Evolutionary conservation across 2,329 filamentous ascomycete species (phyloP).

Genomic region (Penicillium sp.): DNA sequence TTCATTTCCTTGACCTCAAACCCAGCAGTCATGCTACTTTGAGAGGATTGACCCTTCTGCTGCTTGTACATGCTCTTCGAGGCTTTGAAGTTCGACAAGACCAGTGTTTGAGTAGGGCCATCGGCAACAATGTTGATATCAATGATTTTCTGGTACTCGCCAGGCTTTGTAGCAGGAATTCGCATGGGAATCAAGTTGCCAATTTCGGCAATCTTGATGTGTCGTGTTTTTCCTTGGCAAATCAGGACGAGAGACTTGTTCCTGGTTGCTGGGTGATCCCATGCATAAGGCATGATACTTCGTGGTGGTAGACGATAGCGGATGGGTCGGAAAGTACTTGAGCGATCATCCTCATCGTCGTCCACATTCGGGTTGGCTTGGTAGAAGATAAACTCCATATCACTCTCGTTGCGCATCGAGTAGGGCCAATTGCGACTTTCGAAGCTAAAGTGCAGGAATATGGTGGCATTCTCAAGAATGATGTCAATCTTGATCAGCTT

Average conservation of each 20-base stretch:
- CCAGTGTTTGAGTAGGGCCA: constrained; percentile 91
- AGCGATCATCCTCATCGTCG: constrained; percentile 78
- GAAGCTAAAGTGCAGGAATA: constrained; percentile 87
- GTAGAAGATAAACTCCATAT: constrained; percentile 94
- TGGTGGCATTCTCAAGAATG: constrained; percentile 87
- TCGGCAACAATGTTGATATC: constrained; percentile 96
- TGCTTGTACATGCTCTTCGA: constrained; percentile 90
- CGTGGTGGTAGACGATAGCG: constrained; percentile 87
- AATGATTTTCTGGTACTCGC: constrained; percentile 77
- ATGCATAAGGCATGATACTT: constrained; percentile 99
- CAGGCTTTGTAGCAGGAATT: constrained; percentile 67
- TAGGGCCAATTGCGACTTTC: constrained; percentile 98
- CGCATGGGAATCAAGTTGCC: constrained; percentile 96
- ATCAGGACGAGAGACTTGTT: constrained; percentile 88
- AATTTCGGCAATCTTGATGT: constrained; percentile 94
- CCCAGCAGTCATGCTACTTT: constrained; percentile 64
- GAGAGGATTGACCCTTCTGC: constrained; percentile 58
- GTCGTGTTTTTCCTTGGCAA: constrained; percentile 77
- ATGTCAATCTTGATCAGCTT: constrained; percentile 85
- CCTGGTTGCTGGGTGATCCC: constrained; percentile 98
- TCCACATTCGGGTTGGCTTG: constrained; percentile 92
- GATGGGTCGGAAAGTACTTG: constrained; percentile 88
- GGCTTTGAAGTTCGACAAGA: constrained; percentile 89
- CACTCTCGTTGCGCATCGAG: constrained; percentile 97
- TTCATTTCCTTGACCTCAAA: constrained; percentile 96